Percentiles rank a stretch among this genome's conserved stretches.
phyloP scores from a whole-genome alignment of 164 flowering plant genomes.

The Vitis labrusca region DNA sequence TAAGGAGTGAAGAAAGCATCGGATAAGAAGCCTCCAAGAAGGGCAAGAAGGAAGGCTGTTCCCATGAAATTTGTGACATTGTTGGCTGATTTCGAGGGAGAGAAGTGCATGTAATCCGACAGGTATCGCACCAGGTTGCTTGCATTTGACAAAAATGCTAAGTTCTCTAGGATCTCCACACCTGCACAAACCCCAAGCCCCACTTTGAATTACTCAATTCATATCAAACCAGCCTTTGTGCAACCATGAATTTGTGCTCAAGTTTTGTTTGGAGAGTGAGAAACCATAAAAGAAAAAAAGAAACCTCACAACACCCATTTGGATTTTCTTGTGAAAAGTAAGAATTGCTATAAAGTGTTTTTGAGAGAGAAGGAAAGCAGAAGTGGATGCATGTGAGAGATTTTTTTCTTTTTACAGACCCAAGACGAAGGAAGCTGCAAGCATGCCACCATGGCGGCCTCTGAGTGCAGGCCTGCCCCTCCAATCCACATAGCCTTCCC shows the following conservation, averaged over 20 bases:
- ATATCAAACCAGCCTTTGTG: conserved; percentile 4
- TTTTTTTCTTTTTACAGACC: conserved; percentile 17
- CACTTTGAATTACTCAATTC: not conserved
- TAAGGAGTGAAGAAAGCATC: conserved; percentile 62
- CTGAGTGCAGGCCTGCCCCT: conserved; percentile 27
- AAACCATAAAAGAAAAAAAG: not conserved
- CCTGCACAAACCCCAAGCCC: conserved; percentile 21
- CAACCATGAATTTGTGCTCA: too few relatives aligned
- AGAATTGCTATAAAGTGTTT: too few relatives aligned
- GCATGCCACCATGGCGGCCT: conserved; percentile 48
- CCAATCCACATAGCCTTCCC: conserved; percentile 58
- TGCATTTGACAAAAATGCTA: conserved; percentile 68
- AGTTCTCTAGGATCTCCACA: conserved; percentile 63
- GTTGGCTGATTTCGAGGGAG: conserved; percentile 52
- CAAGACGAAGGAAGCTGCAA: conserved; percentile 37
- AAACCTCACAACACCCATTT: not conserved
- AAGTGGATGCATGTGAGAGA: too few relatives aligned
- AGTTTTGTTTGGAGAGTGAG: too few relatives aligned
- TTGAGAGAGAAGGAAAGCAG: too few relatives aligned
- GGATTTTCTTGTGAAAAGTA: too few relatives aligned
- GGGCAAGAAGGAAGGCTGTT: conserved; percentile 68
- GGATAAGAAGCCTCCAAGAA: conserved; percentile 72
- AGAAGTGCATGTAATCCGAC: conserved; percentile 48
- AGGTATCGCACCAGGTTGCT: conserved; percentile 62
- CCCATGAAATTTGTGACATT: conserved; percentile 77